Evolutionary conservation across 805 yeast species (phyloP).

Genomic region (Wickerhamomyces hampshirensis): DNA sequence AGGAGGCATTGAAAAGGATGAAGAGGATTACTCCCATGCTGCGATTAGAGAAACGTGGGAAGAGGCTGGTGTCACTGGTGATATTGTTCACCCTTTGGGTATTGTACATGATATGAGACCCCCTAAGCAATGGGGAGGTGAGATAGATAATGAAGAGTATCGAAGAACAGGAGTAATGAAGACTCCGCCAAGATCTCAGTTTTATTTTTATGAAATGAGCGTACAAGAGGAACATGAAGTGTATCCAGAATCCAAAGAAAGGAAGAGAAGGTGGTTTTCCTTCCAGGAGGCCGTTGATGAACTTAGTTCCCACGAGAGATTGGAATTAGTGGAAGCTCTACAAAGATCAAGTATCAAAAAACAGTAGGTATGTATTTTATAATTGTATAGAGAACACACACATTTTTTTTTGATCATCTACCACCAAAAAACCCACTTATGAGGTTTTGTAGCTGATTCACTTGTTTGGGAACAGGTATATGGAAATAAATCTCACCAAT

Average conservation of each 20-base stretch:
- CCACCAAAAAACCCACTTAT: constrained; percentile 59
- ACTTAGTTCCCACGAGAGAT: constrained; percentile 50
- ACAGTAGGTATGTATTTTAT: constrained; percentile 3
- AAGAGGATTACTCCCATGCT: constrained; percentile 30
- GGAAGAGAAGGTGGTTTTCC: constrained; percentile 74
- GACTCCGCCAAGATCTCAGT: constrained; percentile 74
- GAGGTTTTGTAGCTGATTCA: constrained; percentile 61
- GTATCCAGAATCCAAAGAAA: constrained; percentile 71
- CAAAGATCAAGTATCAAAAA: constrained; percentile 45
- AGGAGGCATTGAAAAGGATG: constrained; percentile 93
- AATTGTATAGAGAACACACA: neutral
- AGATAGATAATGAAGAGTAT: constrained; percentile 18
- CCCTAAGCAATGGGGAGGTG: constrained; percentile 38
- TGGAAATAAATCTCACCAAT: constrained; percentile 63
- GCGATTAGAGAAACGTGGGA: constrained; percentile 97
- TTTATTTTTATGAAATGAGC: constrained; percentile 78
- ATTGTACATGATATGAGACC: constrained; percentile 58
- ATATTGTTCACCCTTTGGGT: constrained; percentile 51
- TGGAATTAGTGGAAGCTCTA: constrained; percentile 63
- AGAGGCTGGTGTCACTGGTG: constrained; percentile 88
- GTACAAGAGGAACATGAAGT: constrained; percentile 47
- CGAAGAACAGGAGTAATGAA: constrained; percentile 24
- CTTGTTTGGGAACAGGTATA: constrained; percentile 46
- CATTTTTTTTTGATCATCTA: too few relatives aligned
- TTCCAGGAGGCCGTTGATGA: constrained; percentile 64